A percentile compares a stretch with the other conserved stretches of the same genome.
Conservation (phyloP, 2,329 filamentous ascomycete species). For the Cucurbitaria berberidis region DNA sequence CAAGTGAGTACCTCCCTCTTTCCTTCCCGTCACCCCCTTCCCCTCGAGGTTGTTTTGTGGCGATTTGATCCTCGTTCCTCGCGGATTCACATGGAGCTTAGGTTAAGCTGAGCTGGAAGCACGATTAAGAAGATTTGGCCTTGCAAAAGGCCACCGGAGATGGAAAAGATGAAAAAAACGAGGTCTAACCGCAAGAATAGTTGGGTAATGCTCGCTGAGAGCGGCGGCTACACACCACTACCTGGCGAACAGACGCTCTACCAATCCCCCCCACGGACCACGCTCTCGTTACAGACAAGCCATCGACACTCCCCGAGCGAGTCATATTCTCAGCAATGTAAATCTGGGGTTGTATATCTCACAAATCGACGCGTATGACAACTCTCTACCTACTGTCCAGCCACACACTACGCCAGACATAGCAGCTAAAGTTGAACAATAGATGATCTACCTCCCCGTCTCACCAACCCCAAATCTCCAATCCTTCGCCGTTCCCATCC, state of each 20-base stretch:
- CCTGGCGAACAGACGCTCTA: slow-evolving; percentile 83
- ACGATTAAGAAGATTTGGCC: background rate
- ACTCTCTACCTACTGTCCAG: slow-evolving; percentile 1
- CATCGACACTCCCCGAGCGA: slow-evolving; percentile 68
- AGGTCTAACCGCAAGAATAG: slow-evolving; percentile 55
- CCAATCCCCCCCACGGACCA: slow-evolving; percentile 79
- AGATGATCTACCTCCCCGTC: slow-evolving; percentile 88
- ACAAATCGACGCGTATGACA: slow-evolving; percentile 79
- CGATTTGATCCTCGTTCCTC: slow-evolving; percentile 13
- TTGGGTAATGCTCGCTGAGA: slow-evolving; percentile 91
- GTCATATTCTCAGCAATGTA: slow-evolving; percentile 73
- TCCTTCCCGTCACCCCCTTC: background rate
- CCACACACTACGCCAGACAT: background rate
- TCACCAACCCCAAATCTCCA: slow-evolving; percentile 72
- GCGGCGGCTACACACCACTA: slow-evolving; percentile 77
- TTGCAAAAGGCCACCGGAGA: slow-evolving; percentile 9
- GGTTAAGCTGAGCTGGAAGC: slow-evolving; percentile 1
- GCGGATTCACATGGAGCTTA: slow-evolving; percentile 8
- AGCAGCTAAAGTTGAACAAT: slow-evolving; percentile 7
- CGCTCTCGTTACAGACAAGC: slow-evolving; percentile 74
- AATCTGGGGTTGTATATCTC: slow-evolving; percentile 76
- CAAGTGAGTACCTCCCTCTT: slow-evolving; percentile 44
- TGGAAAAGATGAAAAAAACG: slow-evolving; percentile 31
- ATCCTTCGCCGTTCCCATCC: slow-evolving; percentile 87
- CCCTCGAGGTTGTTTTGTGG: slow-evolving; percentile 1